phyloP scores from a whole-genome alignment of 495 filamentous ascomycete species.

The Hyphodiscus hymeniophilus region DNA sequence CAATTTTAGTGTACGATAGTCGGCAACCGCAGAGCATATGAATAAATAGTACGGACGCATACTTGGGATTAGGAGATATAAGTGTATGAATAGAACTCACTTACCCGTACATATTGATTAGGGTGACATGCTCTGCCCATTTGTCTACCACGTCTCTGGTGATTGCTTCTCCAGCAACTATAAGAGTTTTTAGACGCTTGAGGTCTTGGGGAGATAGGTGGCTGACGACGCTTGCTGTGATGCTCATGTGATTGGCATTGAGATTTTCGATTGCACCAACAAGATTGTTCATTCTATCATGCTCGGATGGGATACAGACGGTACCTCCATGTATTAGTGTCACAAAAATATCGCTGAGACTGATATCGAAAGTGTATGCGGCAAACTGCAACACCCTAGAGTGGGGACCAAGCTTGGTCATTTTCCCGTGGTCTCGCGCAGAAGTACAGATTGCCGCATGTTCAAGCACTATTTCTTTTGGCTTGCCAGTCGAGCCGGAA shows the following conservation, averaged over 20 bases:
- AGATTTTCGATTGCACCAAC: constrained; percentile 28
- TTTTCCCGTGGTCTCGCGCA: constrained; percentile 38
- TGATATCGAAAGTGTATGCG: constrained; percentile 62
- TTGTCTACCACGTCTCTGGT: constrained; percentile 36
- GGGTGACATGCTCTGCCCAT: constrained; percentile 44
- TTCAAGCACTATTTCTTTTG: constrained; percentile 33
- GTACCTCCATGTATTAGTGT: constrained; percentile 48
- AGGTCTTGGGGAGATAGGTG: constrained; percentile 34
- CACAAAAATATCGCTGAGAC: constrained; percentile 57
- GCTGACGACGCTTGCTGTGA: constrained; percentile 41
- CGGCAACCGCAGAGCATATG: too few species aligned
- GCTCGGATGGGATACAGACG: constrained; percentile 51
- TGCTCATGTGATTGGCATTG: constrained; percentile 26
- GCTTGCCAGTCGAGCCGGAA: constrained; percentile 40
- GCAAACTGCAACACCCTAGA: constrained; percentile 61
- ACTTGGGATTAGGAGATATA: too few species aligned
- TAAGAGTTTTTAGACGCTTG: constrained; percentile 33
- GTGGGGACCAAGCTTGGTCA: constrained; percentile 42
- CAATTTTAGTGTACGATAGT: constrained; percentile 30
- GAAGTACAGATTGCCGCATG: constrained; percentile 20
- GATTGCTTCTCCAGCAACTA: constrained; percentile 39
- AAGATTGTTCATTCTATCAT: constrained; percentile 35
- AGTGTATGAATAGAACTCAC: too few species aligned
- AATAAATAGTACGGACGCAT: too few species aligned
- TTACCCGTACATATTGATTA: constrained; percentile 52